phyloP scores from a whole-genome alignment of 1,284 basidiomycete species.

The Cryptococcus jaspeensis region DNA sequence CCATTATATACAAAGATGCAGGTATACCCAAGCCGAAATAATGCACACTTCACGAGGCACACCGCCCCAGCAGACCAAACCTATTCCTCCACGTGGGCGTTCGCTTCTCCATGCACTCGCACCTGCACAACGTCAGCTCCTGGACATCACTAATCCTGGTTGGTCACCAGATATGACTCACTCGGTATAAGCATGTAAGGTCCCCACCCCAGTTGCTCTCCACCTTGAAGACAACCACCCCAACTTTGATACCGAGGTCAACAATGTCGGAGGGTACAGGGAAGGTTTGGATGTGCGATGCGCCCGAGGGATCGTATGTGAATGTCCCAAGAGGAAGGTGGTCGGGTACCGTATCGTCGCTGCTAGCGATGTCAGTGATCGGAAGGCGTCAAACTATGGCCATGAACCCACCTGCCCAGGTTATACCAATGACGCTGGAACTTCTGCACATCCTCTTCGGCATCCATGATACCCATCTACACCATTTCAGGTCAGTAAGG shows the following conservation, averaged over 20 bases:
- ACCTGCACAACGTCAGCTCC: conserved; percentile 4
- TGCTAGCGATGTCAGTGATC: not conserved
- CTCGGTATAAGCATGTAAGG: conserved; percentile 86
- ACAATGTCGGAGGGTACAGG: conserved; percentile 65
- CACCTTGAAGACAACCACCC: conserved; percentile 73
- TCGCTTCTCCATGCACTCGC: conserved; percentile 12
- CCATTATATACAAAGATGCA: not conserved
- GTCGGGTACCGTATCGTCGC: conserved; percentile 51
- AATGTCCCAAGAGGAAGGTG: conserved; percentile 75
- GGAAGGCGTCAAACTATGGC: no score
- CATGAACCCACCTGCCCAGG: conserved; percentile 21
- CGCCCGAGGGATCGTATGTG: conserved; percentile 70
- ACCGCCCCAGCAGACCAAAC: not conserved
- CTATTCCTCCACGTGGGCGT: not conserved
- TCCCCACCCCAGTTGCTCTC: conserved; percentile 84
- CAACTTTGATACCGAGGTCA: conserved; percentile 71
- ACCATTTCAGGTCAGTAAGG: not conserved
- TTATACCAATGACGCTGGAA: conserved; percentile 46
- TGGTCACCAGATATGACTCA: conserved; percentile 53
- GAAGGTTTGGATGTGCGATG: conserved; percentile 81
- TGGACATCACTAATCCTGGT: not conserved
- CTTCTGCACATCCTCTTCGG: conserved; percentile 65
- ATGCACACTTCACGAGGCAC: not conserved
- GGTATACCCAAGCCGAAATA: not conserved
- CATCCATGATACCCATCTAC: conserved; percentile 79